A percentile compares a stretch with the other conserved stretches of the same genome.
Conservation (phyloP, 192 early-diverging fungal genomes). For the Paraglomus occultum region DNA sequence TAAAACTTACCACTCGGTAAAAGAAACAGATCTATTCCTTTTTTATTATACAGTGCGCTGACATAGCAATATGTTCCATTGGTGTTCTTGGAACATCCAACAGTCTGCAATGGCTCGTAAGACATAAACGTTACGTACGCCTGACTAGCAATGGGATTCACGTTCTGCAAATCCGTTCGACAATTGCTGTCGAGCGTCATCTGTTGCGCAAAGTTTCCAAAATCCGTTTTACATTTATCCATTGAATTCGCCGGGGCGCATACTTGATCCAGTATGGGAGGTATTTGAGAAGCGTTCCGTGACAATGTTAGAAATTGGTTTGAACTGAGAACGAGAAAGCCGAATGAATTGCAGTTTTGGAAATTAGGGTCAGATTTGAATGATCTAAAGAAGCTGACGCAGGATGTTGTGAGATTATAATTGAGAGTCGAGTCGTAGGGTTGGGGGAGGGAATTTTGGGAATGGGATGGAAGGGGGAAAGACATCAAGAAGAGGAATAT, state of each 20-base stretch:
- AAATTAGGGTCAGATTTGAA: slow-evolving; percentile 3
- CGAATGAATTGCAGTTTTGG: not conserved
- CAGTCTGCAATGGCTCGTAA: not conserved
- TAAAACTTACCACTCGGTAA: slow-evolving; percentile 8
- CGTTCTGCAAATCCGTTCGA: not conserved
- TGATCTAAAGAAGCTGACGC: not conserved
- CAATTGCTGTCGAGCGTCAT: not conserved
- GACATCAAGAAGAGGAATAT: not conserved
- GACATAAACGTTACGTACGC: not conserved
- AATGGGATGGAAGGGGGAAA: too few species aligned
- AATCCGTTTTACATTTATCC: not conserved
- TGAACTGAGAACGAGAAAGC: slow-evolving; percentile 7
- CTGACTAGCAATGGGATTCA: not conserved
- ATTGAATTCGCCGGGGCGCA: not conserved
- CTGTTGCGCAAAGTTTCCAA: not conserved
- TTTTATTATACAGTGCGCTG: not conserved
- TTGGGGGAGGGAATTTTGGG: not conserved
- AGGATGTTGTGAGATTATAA: slow-evolving; percentile 6
- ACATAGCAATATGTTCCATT: slow-evolving; percentile 3
- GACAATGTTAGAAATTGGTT: not conserved
- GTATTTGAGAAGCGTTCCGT: not conserved
- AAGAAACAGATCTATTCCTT: not conserved
- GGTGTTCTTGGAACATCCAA: slow-evolving; percentile 5
- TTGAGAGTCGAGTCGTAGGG: slow-evolving; percentile 12
- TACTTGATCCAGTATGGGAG: not conserved